Evolutionary conservation across 768 basidiomycete genomes (phyloP).

Genomic region (Termitomyces titanicus): DNA sequence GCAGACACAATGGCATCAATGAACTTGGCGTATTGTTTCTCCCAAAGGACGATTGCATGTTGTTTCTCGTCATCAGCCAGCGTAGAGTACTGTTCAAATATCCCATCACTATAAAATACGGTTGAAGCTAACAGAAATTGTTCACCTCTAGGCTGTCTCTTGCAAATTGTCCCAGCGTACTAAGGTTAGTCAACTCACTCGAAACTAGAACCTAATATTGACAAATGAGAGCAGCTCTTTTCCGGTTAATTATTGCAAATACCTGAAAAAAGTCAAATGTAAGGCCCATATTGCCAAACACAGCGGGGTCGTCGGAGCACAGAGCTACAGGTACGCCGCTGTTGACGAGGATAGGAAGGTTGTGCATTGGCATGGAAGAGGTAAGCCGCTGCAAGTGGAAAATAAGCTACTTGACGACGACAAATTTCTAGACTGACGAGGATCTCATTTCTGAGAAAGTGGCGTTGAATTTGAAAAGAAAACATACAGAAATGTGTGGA

Average conservation of each 20-base stretch:
- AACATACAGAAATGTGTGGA: conserved; percentile 6
- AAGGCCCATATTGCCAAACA: conserved; percentile 76
- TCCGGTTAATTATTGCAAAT: not conserved
- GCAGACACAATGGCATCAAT: conserved; percentile 6
- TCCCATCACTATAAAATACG: not conserved
- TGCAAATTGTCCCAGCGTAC: conserved; percentile 59
- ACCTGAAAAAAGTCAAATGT: conserved; percentile 81
- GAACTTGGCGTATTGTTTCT: conserved; percentile 16
- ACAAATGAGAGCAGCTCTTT: not conserved
- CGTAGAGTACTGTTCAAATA: conserved; percentile 44
- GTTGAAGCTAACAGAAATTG: not conserved
- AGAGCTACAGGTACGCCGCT: conserved; percentile 70
- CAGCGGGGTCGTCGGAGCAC: conserved; percentile 71
- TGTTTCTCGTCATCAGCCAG: conserved; percentile 44
- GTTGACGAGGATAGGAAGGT: conserved; percentile 67
- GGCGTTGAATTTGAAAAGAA: not conserved
- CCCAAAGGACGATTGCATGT: conserved; percentile 25
- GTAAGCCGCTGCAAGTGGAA: conserved; percentile 52
- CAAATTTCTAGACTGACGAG: conserved; percentile 35
- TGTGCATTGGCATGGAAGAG: conserved; percentile 79
- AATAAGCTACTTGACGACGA: not conserved
- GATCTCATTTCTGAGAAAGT: conserved; percentile 58
- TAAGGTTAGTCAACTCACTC: conserved; percentile 63
- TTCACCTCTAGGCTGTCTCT: conserved; percentile 61
- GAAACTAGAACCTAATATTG: conserved; percentile 53